Percentiles rank a stretch among this genome's conserved stretches.
These are phyloP conservation scores for Sporothrix humicola DNA, from an alignment of 2,329 filamentous ascomycete genomes.

Conservation along the genomic window DNA sequence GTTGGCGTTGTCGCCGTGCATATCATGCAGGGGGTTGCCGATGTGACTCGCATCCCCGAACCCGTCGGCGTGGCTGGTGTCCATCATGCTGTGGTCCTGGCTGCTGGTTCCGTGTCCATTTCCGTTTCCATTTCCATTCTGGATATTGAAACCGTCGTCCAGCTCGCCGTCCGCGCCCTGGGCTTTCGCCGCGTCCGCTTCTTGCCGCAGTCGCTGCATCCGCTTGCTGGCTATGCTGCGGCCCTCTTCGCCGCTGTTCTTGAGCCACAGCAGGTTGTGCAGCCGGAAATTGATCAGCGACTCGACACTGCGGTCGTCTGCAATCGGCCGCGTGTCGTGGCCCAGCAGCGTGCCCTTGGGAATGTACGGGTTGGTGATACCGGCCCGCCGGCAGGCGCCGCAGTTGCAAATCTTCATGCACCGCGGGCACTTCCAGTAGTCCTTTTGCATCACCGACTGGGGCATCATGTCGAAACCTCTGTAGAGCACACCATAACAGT, in stretches of 20 bases:
- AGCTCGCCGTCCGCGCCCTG: conserved; percentile 46
- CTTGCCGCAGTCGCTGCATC: conserved; percentile 62
- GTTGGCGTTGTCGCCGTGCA: not conserved
- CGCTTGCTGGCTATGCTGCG: conserved; percentile 62
- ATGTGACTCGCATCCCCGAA: not conserved
- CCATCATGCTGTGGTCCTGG: not conserved
- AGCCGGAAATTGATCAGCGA: conserved; percentile 87
- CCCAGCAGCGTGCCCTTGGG: conserved; percentile 88
- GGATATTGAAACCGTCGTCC: conserved; percentile 7
- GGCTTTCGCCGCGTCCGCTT: conserved; percentile 64
- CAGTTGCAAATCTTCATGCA: conserved; percentile 89
- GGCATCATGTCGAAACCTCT: conserved; percentile 91
- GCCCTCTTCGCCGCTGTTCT: conserved; percentile 62
- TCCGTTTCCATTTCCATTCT: not conserved
- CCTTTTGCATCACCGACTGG: conserved; percentile 77
- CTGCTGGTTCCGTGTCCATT: conserved; percentile 13
- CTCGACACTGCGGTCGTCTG: conserved; percentile 89
- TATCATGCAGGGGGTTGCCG: not conserved
- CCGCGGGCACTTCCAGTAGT: conserved; percentile 86
- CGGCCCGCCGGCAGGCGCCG: conserved; percentile 70
- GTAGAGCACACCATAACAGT: conserved; percentile 93
- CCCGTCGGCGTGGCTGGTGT: not conserved
- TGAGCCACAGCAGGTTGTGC: conserved; percentile 86
- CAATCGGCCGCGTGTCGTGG: conserved; percentile 87
- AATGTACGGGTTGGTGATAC: conserved; percentile 76